Conservation (phyloP, 441 rosid species). For the Gossypium schwendimanii region DNA sequence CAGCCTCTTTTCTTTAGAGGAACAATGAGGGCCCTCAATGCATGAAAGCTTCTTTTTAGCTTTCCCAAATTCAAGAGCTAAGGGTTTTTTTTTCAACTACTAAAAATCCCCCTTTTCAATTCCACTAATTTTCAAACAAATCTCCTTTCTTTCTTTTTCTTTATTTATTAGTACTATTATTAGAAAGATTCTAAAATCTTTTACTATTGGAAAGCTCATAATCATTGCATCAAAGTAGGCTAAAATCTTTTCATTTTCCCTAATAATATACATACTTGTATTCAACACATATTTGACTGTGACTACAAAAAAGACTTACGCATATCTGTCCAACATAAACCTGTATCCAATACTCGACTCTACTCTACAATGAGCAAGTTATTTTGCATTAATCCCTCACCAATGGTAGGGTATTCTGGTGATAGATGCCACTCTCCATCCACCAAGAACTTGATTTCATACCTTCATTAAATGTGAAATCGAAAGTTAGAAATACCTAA, state of each 20-base stretch:
- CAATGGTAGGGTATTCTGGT: constrained; percentile 58
- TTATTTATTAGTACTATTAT: neutral
- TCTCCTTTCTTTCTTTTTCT: neutral
- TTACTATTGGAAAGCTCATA: neutral
- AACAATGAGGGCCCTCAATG: too few relatives aligned
- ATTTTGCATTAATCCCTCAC: constrained; percentile 63
- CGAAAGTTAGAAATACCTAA: neutral
- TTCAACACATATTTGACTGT: neutral
- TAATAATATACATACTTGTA: neutral
- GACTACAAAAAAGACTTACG: neutral
- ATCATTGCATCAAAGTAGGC: neutral
- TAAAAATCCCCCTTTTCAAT: neutral
- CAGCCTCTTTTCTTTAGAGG: too few relatives aligned
- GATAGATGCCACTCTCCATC: constrained; percentile 87
- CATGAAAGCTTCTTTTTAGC: too few relatives aligned
- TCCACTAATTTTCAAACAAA: neutral
- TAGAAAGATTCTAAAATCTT: neutral
- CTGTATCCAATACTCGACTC: neutral
- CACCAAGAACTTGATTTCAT: constrained; percentile 83
- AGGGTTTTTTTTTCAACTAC: too few relatives aligned
- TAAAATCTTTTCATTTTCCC: neutral
- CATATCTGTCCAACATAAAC: neutral
- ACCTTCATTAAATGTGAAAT: constrained; percentile 31
- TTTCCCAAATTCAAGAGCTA: too few relatives aligned
- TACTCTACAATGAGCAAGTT: constrained; percentile 65